Evolutionary conservation across 2,329 filamentous ascomycete genomes (phyloP).

Genomic region (Sordariomycetes sp.): DNA sequence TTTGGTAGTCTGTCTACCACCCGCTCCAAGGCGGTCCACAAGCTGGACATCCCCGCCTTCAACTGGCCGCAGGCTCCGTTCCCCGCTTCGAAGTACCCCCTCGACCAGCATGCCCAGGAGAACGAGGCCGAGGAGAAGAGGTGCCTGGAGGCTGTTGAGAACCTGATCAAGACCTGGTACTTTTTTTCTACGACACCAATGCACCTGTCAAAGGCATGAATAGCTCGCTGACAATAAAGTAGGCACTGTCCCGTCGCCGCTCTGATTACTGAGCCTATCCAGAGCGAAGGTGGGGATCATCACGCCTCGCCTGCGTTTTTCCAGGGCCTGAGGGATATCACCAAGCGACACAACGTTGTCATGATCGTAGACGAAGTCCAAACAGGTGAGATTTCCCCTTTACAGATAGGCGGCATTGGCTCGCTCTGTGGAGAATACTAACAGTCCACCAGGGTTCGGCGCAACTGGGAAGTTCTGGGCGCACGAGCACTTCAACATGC

Average conservation of each 20-base stretch:
- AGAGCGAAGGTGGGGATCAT: constrained; percentile 92
- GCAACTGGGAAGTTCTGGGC: constrained; percentile 95
- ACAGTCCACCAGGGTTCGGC: constrained; percentile 48
- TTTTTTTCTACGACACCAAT: background rate
- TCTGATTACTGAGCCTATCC: constrained; percentile 79
- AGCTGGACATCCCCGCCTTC: constrained; percentile 79
- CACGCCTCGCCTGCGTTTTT: constrained; percentile 85
- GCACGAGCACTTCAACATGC: constrained; percentile 85
- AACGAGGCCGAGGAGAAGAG: constrained; percentile 69
- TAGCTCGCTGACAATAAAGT: background rate
- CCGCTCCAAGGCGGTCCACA: constrained; percentile 74
- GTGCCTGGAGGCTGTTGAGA: constrained; percentile 73
- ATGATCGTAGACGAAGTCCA: constrained; percentile 93
- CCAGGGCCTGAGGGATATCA: constrained; percentile 69
- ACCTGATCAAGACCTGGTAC: constrained; percentile 68
- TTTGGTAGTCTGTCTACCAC: constrained; percentile 72
- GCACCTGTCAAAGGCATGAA: background rate
- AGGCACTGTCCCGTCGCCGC: constrained; percentile 59
- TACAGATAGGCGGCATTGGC: background rate
- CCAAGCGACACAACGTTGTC: constrained; percentile 64
- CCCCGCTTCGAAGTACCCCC: constrained; percentile 64
- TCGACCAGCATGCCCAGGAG: constrained; percentile 57
- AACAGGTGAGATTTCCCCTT: constrained; percentile 41
- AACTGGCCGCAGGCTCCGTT: constrained; percentile 81
- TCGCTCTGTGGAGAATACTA: background rate